phyloP scores from a whole-genome alignment of 2,329 filamentous ascomycete species.

The Cladophialophora immunda region DNA sequence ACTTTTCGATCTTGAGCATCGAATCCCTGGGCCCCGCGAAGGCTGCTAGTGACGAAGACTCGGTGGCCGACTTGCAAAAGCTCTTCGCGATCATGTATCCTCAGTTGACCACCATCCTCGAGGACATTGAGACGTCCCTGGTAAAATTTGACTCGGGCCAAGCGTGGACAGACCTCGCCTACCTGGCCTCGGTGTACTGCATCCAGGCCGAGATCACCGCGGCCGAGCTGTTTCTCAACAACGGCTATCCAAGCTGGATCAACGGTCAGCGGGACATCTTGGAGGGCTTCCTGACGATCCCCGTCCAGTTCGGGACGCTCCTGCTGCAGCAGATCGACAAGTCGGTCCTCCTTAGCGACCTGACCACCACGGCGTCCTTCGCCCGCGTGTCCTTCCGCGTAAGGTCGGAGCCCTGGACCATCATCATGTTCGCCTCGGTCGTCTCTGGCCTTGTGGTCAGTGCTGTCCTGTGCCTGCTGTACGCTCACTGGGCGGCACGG shows the following conservation, averaged over 20 bases:
- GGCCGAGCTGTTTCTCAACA: background rate
- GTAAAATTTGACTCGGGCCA: background rate
- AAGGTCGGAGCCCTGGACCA: conserved; percentile 6
- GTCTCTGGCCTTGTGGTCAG: background rate
- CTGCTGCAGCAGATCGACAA: background rate
- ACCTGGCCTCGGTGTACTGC: conserved; percentile 7
- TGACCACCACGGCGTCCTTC: conserved; percentile 7
- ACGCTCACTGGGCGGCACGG: conserved; percentile 6
- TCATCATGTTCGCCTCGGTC: background rate
- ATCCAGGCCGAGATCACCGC: conserved; percentile 5
- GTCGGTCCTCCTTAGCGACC: background rate
- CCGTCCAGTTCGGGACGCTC: background rate
- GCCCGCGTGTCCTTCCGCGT: conserved; percentile 1
- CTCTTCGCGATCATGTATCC: conserved; percentile 8
- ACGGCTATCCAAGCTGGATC: background rate
- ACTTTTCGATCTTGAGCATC: conserved; percentile 7
- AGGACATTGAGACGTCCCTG: background rate
- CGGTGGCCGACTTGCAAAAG: conserved; percentile 1
- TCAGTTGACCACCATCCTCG: background rate
- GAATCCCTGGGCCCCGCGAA: background rate
- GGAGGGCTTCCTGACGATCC: conserved; percentile 2
- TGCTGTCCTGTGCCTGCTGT: background rate
- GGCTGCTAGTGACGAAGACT: conserved; percentile 2
- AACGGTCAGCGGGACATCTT: conserved; percentile 4
- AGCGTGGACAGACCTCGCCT: conserved; percentile 5